phyloP scores from a whole-genome alignment of 768 basidiomycete species.

The Trametes elegans region DNA sequence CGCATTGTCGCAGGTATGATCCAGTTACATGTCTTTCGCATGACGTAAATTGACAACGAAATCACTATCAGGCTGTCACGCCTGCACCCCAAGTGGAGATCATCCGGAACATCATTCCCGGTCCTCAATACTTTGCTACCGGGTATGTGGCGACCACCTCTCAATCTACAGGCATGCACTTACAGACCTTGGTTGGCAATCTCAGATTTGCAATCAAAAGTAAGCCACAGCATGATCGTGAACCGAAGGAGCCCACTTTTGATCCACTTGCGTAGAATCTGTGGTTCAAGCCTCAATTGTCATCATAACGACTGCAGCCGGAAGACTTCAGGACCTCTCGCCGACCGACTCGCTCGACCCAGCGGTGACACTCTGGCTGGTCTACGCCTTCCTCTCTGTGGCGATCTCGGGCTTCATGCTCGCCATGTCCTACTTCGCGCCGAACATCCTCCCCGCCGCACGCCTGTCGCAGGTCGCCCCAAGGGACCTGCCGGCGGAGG shows the following conservation, averaged over 20 bases:
- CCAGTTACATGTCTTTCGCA: background rate
- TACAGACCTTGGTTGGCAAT: background rate
- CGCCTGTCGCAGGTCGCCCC: conserved; percentile 39
- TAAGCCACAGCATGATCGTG: conserved; percentile 15
- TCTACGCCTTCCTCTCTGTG: conserved; percentile 38
- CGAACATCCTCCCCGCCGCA: conserved; percentile 36
- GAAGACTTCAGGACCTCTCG: conserved; percentile 39
- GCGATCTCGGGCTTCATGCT: conserved; percentile 35
- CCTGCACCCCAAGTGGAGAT: conserved; percentile 39
- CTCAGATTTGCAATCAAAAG: conserved; percentile 41
- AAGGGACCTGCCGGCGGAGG: conserved; percentile 28
- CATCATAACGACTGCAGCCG: conserved; percentile 42
- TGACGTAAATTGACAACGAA: background rate
- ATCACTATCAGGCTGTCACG: conserved; percentile 31
- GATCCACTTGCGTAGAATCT: conserved; percentile 32
- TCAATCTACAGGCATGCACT: background rate
- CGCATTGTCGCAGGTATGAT: conserved; percentile 37
- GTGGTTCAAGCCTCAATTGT: conserved; percentile 42
- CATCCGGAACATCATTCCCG: conserved; percentile 40
- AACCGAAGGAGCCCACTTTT: too few relatives aligned
- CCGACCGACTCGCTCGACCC: conserved; percentile 35
- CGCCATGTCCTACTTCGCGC: conserved; percentile 27
- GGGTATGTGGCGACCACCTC: conserved; percentile 26
- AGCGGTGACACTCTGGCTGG: conserved; percentile 39
- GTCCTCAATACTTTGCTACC: conserved; percentile 41